Conservation (phyloP, 208 protist genomes). For the Crithidia brevicula region DNA sequence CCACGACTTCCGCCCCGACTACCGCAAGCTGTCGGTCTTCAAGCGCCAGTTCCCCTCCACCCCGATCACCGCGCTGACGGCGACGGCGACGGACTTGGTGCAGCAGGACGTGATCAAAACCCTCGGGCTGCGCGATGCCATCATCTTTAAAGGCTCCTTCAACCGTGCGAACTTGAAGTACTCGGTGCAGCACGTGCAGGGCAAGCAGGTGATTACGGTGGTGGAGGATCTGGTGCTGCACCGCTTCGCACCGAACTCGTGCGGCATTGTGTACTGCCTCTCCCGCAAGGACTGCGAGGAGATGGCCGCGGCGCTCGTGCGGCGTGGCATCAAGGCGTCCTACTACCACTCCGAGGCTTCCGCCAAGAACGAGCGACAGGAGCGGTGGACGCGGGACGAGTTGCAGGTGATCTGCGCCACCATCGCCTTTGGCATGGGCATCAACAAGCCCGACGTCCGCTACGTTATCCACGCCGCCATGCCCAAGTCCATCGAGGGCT, state of each 20-base stretch:
- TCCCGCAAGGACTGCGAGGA: constrained; percentile 85
- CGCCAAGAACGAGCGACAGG: constrained; percentile 79
- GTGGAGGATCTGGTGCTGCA: constrained; percentile 73
- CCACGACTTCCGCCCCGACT: constrained; percentile 95
- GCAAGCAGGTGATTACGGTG: constrained; percentile 44
- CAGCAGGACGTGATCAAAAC: constrained; percentile 89
- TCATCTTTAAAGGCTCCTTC: constrained; percentile 90
- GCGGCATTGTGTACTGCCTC: constrained; percentile 89
- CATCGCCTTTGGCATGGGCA: constrained; percentile 98
- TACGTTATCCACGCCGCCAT: constrained; percentile 98
- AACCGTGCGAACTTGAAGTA: constrained; percentile 79
- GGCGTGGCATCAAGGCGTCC: constrained; percentile 58
- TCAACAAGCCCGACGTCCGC: constrained; percentile 98
- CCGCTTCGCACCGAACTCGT: constrained; percentile 64
- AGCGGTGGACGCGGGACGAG: constrained; percentile 90
- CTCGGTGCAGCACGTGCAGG: constrained; percentile 65
- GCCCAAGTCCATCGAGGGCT: constrained; percentile 97
- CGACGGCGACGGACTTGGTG: constrained; percentile 86
- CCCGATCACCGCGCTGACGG: constrained; percentile 85
- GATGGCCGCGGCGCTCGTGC: constrained; percentile 63
- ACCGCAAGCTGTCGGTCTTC: constrained; percentile 78
- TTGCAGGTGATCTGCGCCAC: constrained; percentile 97
- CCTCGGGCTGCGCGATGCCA: constrained; percentile 53
- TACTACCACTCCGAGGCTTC: constrained; percentile 82
- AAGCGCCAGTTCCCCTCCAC: constrained; percentile 66